Evolutionary conservation across 2,329 filamentous ascomycete species (phyloP), one percentile per base, ranked within the genome.

Genomic region (Phialophora tarda): DNA sequence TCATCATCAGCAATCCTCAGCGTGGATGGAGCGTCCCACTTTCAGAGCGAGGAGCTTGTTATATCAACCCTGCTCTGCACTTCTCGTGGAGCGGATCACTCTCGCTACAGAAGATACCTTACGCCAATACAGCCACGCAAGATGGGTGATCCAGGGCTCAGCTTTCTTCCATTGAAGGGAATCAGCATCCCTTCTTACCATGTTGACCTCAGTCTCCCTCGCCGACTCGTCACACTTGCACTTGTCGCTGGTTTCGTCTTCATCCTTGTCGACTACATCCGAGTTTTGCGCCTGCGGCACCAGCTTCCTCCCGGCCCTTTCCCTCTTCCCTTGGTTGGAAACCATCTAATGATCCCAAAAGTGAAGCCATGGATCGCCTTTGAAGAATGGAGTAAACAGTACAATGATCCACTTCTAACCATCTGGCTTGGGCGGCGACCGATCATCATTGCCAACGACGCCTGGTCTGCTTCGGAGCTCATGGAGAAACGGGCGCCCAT

Each of bases 291-390:
- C 30, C 61, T 72, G 7, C 71, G 74, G 47, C 69, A 60, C n/a
- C 70, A 64, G 44, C 67, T 75, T 81, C 84, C 84, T 0, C 84
- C 84, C 1, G 84, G 85, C 0, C 85, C 84, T 1, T 79, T 85
- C 3, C 84, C 84, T 2, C 78, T 78, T 63, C 85, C 85, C 2
- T 78, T 87, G 30, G 75, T 86, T 5, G 85, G 85, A 34, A 87
- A 86, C 71, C 86, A 83, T 0, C 84, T 83, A 62, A 79, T 80
- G 66, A 78, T 86, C 4, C 84, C 84, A 1, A 78, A 82, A 28
- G 78, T 77, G 60, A 85, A 86, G 71, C 84, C 85, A 1, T 87
- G 85, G 85, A 78, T 86, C 23, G 83, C 83, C 73, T 85, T 86
- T 67, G 83, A 86, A 61, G 72, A 83, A 69, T 75, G 85, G 0